phyloP scores from a whole-genome alignment of 225 moss, liverwort and hornwort species.

The Antitrichia curtipendula region DNA sequence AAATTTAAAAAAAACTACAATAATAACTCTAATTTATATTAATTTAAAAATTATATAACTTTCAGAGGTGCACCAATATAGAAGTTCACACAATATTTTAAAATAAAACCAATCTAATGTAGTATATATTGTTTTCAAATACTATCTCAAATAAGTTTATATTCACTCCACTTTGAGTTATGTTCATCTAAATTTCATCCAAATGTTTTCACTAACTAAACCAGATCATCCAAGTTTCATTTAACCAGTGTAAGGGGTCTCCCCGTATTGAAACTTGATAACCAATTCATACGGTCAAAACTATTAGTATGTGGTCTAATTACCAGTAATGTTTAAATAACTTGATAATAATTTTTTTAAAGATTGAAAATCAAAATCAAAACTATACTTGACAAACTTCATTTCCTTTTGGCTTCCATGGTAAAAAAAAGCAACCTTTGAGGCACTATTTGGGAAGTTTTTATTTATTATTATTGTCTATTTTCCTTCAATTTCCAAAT shows the following conservation, averaged over 20 bases:
- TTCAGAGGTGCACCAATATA: neutral
- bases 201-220: too few species aligned
- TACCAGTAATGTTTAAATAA: neutral
- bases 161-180: neutral
- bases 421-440: too few species aligned
- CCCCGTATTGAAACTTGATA: too few species aligned
- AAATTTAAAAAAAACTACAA: neutral
- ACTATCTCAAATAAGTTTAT: neutral
- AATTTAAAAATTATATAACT: too few species aligned
- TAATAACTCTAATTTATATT: neutral
- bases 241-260: neutral
- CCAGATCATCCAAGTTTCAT: too few species aligned
- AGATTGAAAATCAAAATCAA: neutral
- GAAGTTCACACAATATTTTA: neutral
- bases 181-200: neutral
- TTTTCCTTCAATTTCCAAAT: too few species aligned
- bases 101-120: neutral
- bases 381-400: neutral
- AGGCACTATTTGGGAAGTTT: too few species aligned
- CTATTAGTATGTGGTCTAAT: neutral
- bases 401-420: neutral
- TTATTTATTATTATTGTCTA: too few species aligned
- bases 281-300: neutral
- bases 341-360: neutral
- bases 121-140: neutral